Conservation (phyloP, 768 basidiomycete genomes). For the Mycena capillaripes region DNA sequence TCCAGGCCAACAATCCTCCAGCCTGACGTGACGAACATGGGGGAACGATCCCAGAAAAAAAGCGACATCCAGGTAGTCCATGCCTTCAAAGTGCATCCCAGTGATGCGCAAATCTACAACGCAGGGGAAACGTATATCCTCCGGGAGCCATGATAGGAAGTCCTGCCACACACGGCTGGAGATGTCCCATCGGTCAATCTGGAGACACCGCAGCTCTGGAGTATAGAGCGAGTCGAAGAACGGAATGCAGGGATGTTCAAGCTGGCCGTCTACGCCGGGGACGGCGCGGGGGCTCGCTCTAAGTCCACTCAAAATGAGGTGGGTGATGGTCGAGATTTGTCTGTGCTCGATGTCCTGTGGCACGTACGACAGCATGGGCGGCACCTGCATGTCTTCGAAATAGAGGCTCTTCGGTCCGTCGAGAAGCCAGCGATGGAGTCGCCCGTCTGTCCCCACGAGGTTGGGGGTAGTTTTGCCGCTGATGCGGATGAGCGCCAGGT, state of each 20-base stretch:
- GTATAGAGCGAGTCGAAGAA: conserved; percentile 32
- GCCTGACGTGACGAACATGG: background rate
- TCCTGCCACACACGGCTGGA: conserved; percentile 13
- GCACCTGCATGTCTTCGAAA: conserved; percentile 16
- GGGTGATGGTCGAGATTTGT: background rate
- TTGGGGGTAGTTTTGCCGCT: background rate
- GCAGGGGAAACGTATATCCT: background rate
- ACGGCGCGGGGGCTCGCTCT: background rate
- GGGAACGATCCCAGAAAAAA: conserved; percentile 20
- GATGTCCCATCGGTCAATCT: conserved; percentile 23
- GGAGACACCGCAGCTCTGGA: conserved; percentile 7
- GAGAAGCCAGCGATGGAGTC: conserved; percentile 19
- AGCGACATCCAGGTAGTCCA: background rate
- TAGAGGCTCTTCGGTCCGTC: conserved; percentile 9
- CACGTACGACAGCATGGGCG: background rate
- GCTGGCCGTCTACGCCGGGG: background rate
- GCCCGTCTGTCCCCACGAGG: conserved; percentile 4
- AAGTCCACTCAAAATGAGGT: conserved; percentile 17
- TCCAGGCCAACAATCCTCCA: conserved; percentile 9
- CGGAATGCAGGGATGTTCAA: conserved; percentile 12
- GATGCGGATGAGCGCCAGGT: background rate
- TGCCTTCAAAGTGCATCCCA: conserved; percentile 18
- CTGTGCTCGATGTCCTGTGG: background rate
- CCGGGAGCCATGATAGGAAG: conserved; percentile 20
- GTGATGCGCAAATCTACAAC: conserved; percentile 15